These are phyloP conservation scores for Salix udensis DNA, from an alignment of 345 rosid species.

Conservation along the genomic window DNA sequence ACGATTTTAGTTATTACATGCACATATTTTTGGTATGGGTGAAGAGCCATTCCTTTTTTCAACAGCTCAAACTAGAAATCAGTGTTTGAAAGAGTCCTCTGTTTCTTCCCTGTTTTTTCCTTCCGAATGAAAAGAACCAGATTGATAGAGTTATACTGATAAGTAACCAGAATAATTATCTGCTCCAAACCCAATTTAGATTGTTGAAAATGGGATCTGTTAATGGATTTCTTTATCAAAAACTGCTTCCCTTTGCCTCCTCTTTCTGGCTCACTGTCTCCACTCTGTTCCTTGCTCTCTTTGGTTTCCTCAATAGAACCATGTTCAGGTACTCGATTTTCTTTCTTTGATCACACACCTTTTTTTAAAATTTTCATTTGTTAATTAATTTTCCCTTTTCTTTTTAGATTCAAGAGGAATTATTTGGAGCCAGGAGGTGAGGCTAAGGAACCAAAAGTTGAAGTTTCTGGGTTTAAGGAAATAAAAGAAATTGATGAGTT, in stretches of 20 bases:
- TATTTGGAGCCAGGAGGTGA: constrained; percentile 22
- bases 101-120: constrained; percentile 39
- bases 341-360: background rate
- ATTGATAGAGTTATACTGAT: constrained; percentile 37
- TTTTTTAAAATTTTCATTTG: background rate
- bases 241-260: constrained; percentile 28
- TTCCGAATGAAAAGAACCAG: constrained; percentile 35
- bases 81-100: constrained; percentile 26
- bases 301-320: constrained; percentile 29
- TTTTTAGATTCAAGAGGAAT: constrained; percentile 26
- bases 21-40: constrained; percentile 39
- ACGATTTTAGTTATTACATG: constrained; percentile 13
- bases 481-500: constrained; percentile 11
- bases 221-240: constrained; percentile 22
- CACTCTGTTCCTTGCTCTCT: constrained; percentile 40
- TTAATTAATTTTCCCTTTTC: background rate
- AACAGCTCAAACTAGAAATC: constrained; percentile 42
- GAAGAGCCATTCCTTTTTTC: constrained; percentile 43
- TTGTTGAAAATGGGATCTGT: constrained; percentile 35
- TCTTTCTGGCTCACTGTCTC: constrained; percentile 44
- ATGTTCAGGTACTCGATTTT: constrained; percentile 36
- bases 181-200: constrained; percentile 17
- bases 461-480: constrained; percentile 9
- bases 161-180: constrained; percentile 21
- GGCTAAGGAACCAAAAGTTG: background rate